phyloP scores from a whole-genome alignment of 1,139 yeast genomes.

The Hyphopichia fennica region DNA sequence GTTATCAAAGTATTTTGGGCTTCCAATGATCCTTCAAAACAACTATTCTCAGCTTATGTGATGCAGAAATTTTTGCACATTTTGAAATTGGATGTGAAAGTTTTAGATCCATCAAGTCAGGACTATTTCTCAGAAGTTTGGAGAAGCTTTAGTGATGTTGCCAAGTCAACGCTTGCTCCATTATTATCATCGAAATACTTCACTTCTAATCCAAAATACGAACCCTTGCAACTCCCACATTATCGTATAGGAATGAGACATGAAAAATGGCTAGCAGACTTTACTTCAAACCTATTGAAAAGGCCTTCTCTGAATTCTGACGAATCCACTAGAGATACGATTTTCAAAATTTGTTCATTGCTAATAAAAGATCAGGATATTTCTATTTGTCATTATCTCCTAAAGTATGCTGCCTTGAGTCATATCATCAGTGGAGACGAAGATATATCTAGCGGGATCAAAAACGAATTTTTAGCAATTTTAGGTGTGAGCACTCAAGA shows the following conservation, averaged over 20 bases:
- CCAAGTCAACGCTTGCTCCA: slow-evolving; percentile 77
- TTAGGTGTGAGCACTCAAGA: slow-evolving; percentile 42
- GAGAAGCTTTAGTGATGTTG: slow-evolving; percentile 63
- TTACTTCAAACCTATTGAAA: slow-evolving; percentile 66
- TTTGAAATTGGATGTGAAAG: slow-evolving; percentile 52
- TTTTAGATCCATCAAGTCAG: slow-evolving; percentile 22
- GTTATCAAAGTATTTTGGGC: slow-evolving; percentile 86
- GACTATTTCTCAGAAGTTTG: slow-evolving; percentile 43
- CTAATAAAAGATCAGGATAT: slow-evolving; percentile 73
- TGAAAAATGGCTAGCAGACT: slow-evolving; percentile 66
- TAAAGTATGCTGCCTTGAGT: slow-evolving; percentile 77
- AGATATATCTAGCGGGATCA: slow-evolving; percentile 44
- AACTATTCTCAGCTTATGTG: slow-evolving; percentile 80
- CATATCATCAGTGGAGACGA: slow-evolving; percentile 57
- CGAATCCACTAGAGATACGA: slow-evolving; percentile 24
- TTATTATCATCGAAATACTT: slow-evolving; percentile 73
- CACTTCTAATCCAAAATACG: slow-evolving; percentile 46
- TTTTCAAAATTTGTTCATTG: slow-evolving; percentile 66
- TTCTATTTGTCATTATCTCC: slow-evolving; percentile 64
- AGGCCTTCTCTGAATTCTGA: slow-evolving; percentile 21
- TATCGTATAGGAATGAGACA: slow-evolving; percentile 35
- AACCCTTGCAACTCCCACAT: slow-evolving; percentile 33
- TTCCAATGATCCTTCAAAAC: slow-evolving; percentile 83
- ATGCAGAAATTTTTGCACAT: slow-evolving; percentile 83
- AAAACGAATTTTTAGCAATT: slow-evolving; percentile 58